Conservation (phyloP, 2,329 filamentous ascomycete species). For the Nannizziopsis arthrosporioides region DNA sequence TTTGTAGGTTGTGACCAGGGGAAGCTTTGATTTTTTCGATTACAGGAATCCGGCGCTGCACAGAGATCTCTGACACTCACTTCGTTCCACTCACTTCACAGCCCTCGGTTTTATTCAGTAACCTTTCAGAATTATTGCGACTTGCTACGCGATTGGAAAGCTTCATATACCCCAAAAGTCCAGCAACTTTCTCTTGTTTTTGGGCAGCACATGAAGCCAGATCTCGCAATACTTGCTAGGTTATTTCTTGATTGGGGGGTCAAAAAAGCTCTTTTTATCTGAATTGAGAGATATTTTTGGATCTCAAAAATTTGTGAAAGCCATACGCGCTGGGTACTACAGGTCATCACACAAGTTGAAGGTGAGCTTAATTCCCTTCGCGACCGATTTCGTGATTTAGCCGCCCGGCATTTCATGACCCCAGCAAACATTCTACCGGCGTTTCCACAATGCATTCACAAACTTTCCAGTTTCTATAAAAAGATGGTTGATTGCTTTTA, state of each 20-base stretch:
- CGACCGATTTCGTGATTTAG: constrained; percentile 6
- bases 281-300: background rate
- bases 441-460: background rate
- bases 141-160: no score
- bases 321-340: background rate
- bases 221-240: no score
- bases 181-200: no score
- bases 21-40: no score
- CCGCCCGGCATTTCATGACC: constrained; percentile 1
- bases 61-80: no score
- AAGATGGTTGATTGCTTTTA: background rate
- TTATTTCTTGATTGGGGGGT: background rate
- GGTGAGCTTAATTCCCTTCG: constrained; percentile 4
- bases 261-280: background rate
- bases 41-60: no score
- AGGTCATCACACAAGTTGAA: background rate
- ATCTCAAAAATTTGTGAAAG: background rate
- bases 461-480: background rate
- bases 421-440: constrained; percentile 6
- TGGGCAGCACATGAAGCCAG: no score
- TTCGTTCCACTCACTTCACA: no score
- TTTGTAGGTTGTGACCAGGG: no score
- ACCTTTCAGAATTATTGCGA: no score
- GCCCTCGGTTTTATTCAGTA: no score
- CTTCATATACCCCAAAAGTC: no score